These are phyloP conservation scores for Taphrina betulina DNA, from an alignment of 1,139 yeast species.

Conservation along the genomic window DNA sequence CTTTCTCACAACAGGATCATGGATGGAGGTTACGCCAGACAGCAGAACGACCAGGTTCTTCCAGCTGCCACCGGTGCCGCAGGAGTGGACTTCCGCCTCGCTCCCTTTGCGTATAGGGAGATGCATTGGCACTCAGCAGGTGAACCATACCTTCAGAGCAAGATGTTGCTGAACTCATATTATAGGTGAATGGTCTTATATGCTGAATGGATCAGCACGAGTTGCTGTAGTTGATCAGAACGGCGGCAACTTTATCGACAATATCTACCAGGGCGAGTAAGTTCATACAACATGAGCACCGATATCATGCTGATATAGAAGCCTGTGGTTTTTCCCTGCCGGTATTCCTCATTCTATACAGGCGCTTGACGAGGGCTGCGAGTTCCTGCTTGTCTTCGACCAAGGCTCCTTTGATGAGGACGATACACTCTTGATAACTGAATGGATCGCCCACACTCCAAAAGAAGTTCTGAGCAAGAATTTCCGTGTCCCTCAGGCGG, in stretches of 20 bases:
- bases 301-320: too few relatives aligned
- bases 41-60: conserved; percentile 14
- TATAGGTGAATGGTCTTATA: conserved; percentile 32
- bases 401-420: conserved; percentile 29
- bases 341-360: conserved; percentile 32
- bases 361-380: conserved; percentile 30
- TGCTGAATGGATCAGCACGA: conserved; percentile 25
- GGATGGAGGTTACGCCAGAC: conserved; percentile 34
- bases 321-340: conserved; percentile 32
- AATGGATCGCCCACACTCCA: conserved; percentile 31
- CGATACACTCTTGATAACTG: conserved; percentile 27
- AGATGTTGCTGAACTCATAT: too few relatives aligned
- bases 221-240: conserved; percentile 17
- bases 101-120: conserved; percentile 25
- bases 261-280: conserved; percentile 19
- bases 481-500: conserved; percentile 9
- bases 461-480: conserved; percentile 30
- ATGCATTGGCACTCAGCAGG: conserved; percentile 30
- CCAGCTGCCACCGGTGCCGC: conserved; percentile 28
- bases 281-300: too few relatives aligned
- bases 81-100: conserved; percentile 31
- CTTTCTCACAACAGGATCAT: conserved; percentile 25
- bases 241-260: conserved; percentile 20
- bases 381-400: conserved; percentile 32
- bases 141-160: too few relatives aligned